Evolutionary conservation across 768 basidiomycete genomes (phyloP).

Genomic region (Boletus rex-veris): DNA sequence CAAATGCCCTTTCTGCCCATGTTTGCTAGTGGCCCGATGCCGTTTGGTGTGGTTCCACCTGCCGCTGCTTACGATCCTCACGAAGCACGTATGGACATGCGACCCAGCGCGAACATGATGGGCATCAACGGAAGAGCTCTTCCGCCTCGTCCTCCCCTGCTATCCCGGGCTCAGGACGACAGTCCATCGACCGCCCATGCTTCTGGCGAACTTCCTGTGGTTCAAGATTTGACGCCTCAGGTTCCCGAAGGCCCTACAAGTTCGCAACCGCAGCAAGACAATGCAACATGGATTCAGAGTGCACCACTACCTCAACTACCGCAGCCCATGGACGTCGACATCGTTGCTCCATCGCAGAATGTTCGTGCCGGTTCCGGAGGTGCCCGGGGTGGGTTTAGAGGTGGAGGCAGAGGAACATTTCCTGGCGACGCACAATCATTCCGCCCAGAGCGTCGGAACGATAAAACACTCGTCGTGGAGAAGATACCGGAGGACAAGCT

Average conservation of each 20-base stretch:
- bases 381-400: constrained; percentile 44
- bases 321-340: constrained; percentile 33
- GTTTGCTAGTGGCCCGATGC: constrained; percentile 54
- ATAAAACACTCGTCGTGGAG: constrained; percentile 87
- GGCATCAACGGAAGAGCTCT: constrained; percentile 31
- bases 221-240: constrained; percentile 76
- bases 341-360: constrained; percentile 24
- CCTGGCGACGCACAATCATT: constrained; percentile 62
- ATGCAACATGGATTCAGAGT: constrained; percentile 20
- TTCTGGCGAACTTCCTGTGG: constrained; percentile 77
- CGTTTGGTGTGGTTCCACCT: constrained; percentile 48
- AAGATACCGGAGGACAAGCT: constrained; percentile 88
- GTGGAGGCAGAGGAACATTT: constrained; percentile 56
- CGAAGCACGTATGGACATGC: constrained; percentile 79
- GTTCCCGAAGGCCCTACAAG: constrained; percentile 33
- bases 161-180: constrained; percentile 57
- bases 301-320: constrained; percentile 7
- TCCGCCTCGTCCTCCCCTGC: constrained; percentile 52
- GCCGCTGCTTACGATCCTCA: constrained; percentile 70
- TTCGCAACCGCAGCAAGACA: constrained; percentile 22
- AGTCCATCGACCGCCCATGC: constrained; percentile 39
- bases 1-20: constrained; percentile 67
- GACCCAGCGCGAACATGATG: constrained; percentile 40
- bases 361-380: constrained; percentile 31
- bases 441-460: constrained; percentile 62